Base-by-base conservation (phyloP, 768 basidiomycete genomes). In the Rhizopogon vinicolor region DNA sequence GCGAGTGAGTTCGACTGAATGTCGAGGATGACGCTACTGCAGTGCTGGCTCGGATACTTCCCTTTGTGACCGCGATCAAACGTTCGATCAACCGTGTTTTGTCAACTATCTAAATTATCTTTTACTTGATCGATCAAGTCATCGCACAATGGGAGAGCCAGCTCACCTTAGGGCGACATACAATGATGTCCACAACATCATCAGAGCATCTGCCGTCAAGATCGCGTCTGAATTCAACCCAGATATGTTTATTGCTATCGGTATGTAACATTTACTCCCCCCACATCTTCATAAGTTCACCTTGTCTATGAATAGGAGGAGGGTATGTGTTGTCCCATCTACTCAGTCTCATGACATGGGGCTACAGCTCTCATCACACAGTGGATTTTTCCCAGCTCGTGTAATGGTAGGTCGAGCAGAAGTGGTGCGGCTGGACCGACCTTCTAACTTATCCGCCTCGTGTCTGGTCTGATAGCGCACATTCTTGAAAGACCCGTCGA, bases 321-420 rank as follows among this genome's bases (percentile, higher is more conserved):
- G 89, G 90, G 91, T 91, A 60, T 76, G 87, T 83, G 28, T 45
- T 40, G 13, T 51, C 53, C 55, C 54, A 25, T 59, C 29, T 42
- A 64, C 53, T 54, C 22, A 25, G 58, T n/a, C 49, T 55, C 53
- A 54, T 57, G 46, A 46, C 51, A 28, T 46, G 58, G 50, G 25
- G 65, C 28, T 35, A 41, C 41, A 28, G 62, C 54, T 59, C 60
- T 62, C 51, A 53, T 52, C 48, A 48, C 55, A 50, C 69, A 92
- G 93, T 43, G 95, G 96, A 29, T 98, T 96, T 75, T 94, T 98
- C 74, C 95, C 95, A 49, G 95, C 95, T 19, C 87, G 95, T 44
- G 89, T 97, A 43, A 80, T 96, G 82, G 88, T 86, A 62, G 58
- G 67, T 62, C 49, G 37, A 16, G 31, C 19, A 18, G 19, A 25